phyloP scores from a whole-genome alignment of 352 stramenopile species.

The Pythium aquatile region DNA sequence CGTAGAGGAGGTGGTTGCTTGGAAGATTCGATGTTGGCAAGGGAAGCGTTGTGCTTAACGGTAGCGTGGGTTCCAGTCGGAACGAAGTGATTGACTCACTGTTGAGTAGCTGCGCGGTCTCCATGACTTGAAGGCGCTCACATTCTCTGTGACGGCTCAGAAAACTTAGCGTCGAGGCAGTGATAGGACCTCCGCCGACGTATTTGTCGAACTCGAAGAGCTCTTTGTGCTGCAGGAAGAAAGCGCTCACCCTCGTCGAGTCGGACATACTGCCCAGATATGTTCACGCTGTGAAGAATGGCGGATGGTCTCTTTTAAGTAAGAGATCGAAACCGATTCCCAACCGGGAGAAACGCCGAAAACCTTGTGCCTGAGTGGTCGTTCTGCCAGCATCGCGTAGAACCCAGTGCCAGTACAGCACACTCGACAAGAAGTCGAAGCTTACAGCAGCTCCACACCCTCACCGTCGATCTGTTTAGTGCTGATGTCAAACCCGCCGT shows the following conservation, averaged over 20 bases:
- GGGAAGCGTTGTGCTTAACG: neutral
- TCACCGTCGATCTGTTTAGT: no score
- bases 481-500: slow-evolving; percentile 2
- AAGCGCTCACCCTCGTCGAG: slow-evolving; percentile 22
- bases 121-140: slow-evolving; percentile 28
- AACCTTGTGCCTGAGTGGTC: no score
- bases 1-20: no score
- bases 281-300: no score
- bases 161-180: slow-evolving; percentile 31
- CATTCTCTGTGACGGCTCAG: slow-evolving; percentile 50
- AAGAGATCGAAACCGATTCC: no score
- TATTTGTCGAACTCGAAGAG: slow-evolving; percentile 70
- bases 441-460: no score
- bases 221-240: slow-evolving; percentile 61
- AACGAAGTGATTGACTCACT: neutral
- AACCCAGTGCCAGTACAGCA: no score
- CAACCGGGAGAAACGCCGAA: neutral
- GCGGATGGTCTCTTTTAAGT: no score
- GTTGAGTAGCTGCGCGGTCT: neutral
- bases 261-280: neutral
- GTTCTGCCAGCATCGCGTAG: no score
- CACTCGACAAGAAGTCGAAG: no score
- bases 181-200: slow-evolving; percentile 26
- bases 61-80: neutral
- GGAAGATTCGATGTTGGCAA: no score